Evolutionary conservation across 2,329 filamentous ascomycete species (phyloP), one percentile per base, ranked within the genome.

Genomic region (Diaporthe sp.): DNA sequence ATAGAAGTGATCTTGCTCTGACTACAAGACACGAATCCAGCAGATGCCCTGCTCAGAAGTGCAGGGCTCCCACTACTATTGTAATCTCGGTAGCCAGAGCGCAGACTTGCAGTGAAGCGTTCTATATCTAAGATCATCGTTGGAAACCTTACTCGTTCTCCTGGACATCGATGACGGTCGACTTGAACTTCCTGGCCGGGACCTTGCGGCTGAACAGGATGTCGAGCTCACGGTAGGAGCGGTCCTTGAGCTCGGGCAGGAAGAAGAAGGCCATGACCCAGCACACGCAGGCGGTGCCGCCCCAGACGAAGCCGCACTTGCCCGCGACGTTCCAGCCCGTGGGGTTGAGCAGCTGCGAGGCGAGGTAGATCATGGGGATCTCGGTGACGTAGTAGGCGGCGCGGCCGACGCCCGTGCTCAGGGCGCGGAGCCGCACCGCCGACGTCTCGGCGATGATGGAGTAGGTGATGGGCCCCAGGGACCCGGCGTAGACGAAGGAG

Each of bases 371-470:
- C 80, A 90, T 92, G 79, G 91, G 91, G 81, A 93, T 93, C 75
- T 93, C 88, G 77, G 91, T 85, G 7, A 92, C 79, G 83, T 93
- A 93, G 86, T 93, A 93, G 17, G 86, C 84, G 72, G 84, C 91
- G 81, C 92, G 91, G 81, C 92, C 92, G 68, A 93, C 83, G 82
- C 91, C 92, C 34, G 91, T 93, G 4, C 90, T 93, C n/a, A 93
- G 84, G 63, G 92, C 90, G 65, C 92, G 83, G 42, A 93, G 91
- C 77, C 92, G 91, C 73, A 93, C 88, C 70, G 92, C 85, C 0
- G 92, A 92, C 2, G 92, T 93, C 83, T 93, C 92, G 78, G 89
- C 91, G 63, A 93, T 93, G 78, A 93, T 91, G 83, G 91, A 89
- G 88, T 89, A 93, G 13, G 91, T 92, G 55, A 90, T 89, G 63